phyloP scores from a whole-genome alignment of 768 basidiomycete species.

The Thelephora ganbajun region DNA sequence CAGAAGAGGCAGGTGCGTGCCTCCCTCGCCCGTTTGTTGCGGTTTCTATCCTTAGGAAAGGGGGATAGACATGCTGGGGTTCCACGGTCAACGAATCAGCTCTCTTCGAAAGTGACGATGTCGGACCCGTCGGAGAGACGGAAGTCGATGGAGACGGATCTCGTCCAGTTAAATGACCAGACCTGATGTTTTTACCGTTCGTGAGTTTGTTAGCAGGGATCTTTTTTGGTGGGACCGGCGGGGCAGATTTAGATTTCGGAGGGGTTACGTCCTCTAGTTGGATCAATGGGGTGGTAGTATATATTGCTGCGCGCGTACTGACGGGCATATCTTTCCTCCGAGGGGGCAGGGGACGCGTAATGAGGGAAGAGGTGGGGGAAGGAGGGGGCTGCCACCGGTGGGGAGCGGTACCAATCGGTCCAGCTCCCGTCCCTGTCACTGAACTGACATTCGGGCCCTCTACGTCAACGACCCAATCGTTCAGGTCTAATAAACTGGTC shows the following conservation, averaged over 20 bases:
- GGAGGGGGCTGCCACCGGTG: conserved; percentile 5
- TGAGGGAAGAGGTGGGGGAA: conserved; percentile 2
- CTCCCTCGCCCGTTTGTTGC: conserved; percentile 19
- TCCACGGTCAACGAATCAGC: conserved; percentile 42
- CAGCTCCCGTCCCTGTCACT: conserved; percentile 3
- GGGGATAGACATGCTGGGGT: conserved; percentile 36
- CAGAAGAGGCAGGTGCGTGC: conserved; percentile 54
- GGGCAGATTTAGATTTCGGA: conserved; percentile 25
- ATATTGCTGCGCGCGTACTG: neutral
- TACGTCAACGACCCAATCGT: conserved; percentile 54
- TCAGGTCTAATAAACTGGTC: conserved; percentile 55
- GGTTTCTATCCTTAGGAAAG: conserved; percentile 20
- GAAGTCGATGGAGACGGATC: too few relatives aligned
- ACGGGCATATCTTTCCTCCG: conserved; percentile 2
- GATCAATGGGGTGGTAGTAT: conserved; percentile 30
- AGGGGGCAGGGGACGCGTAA: conserved; percentile 13
- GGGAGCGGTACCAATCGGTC: neutral
- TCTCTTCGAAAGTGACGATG: conserved; percentile 10
- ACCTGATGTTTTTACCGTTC: neutral
- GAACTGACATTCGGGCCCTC: conserved; percentile 26
- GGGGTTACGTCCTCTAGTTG: conserved; percentile 32
- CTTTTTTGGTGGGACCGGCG: conserved; percentile 44
- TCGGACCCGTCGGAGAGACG: conserved; percentile 2
- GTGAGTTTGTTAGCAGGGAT: too few relatives aligned
- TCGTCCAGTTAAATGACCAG: too few relatives aligned